A percentile compares a stretch with the other conserved stretches of the same genome.
Evolutionary conservation across 352 stramenopile genomes (phyloP).

Genomic region (Blastocystis sp.): DNA sequence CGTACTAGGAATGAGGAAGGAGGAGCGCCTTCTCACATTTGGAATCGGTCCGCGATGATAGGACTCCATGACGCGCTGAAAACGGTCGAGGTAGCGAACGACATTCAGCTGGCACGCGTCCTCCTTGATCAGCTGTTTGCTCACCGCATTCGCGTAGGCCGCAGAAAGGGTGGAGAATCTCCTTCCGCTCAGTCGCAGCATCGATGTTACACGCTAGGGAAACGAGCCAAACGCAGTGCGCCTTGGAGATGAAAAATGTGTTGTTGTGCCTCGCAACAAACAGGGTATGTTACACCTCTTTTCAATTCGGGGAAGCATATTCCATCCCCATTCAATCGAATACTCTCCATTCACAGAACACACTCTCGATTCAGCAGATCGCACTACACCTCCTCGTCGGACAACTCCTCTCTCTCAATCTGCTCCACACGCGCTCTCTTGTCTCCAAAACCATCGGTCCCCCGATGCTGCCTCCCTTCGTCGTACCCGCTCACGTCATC

Average conservation of each 20-base stretch:
- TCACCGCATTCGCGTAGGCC: slow-evolving; percentile 10
- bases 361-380: no score
- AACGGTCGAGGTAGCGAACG: slow-evolving; percentile 49
- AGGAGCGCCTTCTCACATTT: background rate
- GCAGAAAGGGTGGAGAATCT: slow-evolving; percentile 16
- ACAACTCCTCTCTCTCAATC: slow-evolving; percentile 58
- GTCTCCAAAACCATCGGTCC: background rate
- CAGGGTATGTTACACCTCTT: background rate
- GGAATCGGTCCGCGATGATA: slow-evolving; percentile 56
- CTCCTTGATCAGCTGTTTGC: slow-evolving; percentile 49
- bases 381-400: slow-evolving; percentile 44
- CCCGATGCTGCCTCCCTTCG: background rate
- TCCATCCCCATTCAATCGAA: no score
- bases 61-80: slow-evolving; percentile 29
- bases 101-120: slow-evolving; percentile 62
- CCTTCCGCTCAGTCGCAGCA: background rate
- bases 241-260: background rate
- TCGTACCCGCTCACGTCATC: slow-evolving; percentile 14
- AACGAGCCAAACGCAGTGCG: no score
- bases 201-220: background rate
- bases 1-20: slow-evolving; percentile 12
- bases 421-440: slow-evolving; percentile 25
- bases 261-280: no score
- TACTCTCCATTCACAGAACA: no score
- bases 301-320: no score